phyloP scores from a whole-genome alignment of 441 rosid genomes.

The Iberis amara region DNA sequence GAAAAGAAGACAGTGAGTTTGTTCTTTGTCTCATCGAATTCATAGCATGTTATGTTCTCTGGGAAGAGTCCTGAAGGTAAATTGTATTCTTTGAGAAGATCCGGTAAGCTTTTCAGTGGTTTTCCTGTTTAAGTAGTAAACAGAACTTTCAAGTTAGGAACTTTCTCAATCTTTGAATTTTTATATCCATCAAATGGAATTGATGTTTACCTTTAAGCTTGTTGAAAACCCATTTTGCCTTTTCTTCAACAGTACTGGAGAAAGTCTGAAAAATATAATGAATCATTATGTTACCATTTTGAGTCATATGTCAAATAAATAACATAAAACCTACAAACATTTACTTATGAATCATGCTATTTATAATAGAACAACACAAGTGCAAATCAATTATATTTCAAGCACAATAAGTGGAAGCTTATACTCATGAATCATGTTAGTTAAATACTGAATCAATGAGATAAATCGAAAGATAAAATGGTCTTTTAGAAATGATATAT shows the following conservation, averaged over 20 bases:
- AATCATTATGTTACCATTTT: not conserved
- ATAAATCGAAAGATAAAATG: no score
- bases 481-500: no score
- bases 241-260: conserved; percentile 82
- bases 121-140: conserved; percentile 39
- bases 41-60: conserved; percentile 25
- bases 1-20: conserved; percentile 29
- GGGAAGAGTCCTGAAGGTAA: conserved; percentile 90
- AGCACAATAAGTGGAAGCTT: no score
- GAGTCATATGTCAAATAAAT: not conserved
- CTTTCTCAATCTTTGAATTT: no score
- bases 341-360: no score
- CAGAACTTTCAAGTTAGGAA: no score
- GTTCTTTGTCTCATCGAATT: conserved; percentile 32
- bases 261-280: conserved; percentile 45
- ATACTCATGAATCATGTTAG: no score
- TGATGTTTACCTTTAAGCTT: conserved; percentile 66
- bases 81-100: conserved; percentile 75
- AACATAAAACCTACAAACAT: conserved; percentile 1
- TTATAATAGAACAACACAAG: no score
- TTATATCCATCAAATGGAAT: no score
- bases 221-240: conserved; percentile 90
- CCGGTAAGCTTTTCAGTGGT: conserved; percentile 62
- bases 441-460: no score
- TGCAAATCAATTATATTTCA: no score